Evolutionary conservation across 176 grass and related monocot species (phyloP), one percentile per base, ranked within the genome.

Genomic region (Typha latifolia): DNA sequence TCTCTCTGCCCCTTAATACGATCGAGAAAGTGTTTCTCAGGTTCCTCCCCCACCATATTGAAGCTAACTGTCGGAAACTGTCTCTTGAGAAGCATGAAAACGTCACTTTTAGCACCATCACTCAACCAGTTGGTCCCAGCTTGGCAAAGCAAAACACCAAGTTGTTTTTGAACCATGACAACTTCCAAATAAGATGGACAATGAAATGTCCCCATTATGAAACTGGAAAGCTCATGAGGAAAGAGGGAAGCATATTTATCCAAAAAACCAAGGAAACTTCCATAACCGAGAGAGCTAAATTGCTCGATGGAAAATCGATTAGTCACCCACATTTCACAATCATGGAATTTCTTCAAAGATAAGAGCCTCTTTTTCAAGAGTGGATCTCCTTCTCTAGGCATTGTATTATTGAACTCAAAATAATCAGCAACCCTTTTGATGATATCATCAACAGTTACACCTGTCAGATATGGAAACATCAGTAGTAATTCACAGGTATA

Each of bases 41-140:
- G 74, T 76, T 84, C 80, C 29, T 63, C 48, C 64, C 75, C 82
- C 51, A 77, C 26, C 21, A 84, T 67, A 73, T 75, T 77, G 64
- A 97, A 84, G 83, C 70, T 76, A 61, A 82, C 63, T 62, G 93
- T 76, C 24, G 88, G 93, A 68, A 97, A 97, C 66, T 97, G 93
- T 71, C 78, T 89, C 72, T 74, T 84, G 34, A 97, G 78, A 82
- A 97, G 75, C 73, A 72, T 64, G 49, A 75, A 12, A 50, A 89
- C 69, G 77, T 73, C 82, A 89, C 84, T 72, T 65, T 75, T 82
- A 34, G 81, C 70, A 19, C 74, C 71, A 74, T 81, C 62, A 62
- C 79, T 72, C 55, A 80, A 64, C 86, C 81, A 72, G 64, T 78
- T 87, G 69, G 22, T 52, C 67, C 79, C 66, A 56, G 85, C 82